Percentiles rank a stretch among this genome's conserved stretches.
phyloP scores from a whole-genome alignment of 1,139 yeast genomes.

The Suhomyces terraborum region DNA sequence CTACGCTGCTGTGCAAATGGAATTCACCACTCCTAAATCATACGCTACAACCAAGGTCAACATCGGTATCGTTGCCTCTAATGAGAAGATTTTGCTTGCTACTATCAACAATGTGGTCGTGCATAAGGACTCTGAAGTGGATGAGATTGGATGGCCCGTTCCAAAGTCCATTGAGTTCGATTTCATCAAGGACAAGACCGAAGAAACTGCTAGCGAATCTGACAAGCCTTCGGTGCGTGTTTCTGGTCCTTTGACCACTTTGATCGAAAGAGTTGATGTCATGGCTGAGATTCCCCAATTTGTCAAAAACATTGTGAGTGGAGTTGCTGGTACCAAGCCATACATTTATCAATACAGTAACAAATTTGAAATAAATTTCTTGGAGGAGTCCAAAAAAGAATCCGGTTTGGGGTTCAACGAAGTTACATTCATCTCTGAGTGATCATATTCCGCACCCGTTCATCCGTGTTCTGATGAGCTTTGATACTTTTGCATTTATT shows the following conservation, averaged over 20 bases:
- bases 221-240: constrained; percentile 45
- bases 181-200: constrained; percentile 48
- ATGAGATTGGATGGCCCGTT: constrained; percentile 90
- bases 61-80: constrained; percentile 69
- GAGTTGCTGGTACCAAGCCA: constrained; percentile 94
- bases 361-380: constrained; percentile 40
- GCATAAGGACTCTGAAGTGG: constrained; percentile 61
- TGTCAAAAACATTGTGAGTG: constrained; percentile 89
- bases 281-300: constrained; percentile 96
- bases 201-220: constrained; percentile 29
- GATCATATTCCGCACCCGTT: constrained; percentile 9
- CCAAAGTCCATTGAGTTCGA: constrained; percentile 69
- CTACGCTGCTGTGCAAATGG: constrained; percentile 83
- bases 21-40: constrained; percentile 89
- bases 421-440: constrained; percentile 71
- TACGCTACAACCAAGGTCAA: constrained; percentile 83
- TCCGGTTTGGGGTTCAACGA: constrained; percentile 76
- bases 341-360: constrained; percentile 89
- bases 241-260: constrained; percentile 54
- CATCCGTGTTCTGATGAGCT: background rate
- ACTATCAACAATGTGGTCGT: constrained; percentile 65
- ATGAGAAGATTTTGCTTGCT: constrained; percentile 64
- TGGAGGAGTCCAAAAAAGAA: constrained; percentile 43
- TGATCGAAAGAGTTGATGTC: constrained; percentile 91
- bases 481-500: constrained; percentile 2